Base-by-base conservation (phyloP, 371 early-diverging fungal genomes). In the Mortierella sp. region DNA sequence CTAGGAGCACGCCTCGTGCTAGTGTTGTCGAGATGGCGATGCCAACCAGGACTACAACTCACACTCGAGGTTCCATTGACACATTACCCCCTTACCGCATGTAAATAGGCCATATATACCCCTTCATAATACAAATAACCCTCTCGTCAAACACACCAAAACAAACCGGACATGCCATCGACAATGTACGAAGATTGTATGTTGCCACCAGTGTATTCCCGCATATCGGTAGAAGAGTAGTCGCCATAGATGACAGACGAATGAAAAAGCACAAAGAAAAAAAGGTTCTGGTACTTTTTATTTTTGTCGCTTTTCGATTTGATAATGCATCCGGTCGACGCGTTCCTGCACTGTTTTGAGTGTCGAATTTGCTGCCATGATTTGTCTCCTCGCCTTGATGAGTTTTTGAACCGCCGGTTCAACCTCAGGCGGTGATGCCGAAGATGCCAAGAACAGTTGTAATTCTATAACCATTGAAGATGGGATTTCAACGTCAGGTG, bases 381-480 rank as follows among this genome's bases (percentile, higher is more conserved):
- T 80, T 73, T 90, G 88, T 63, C 90, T 89, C 72, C 91, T 84
- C n/a, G 91, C 90, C 68, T 89, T 90, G 21, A 86, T 21, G 11
- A 93, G 74, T 38, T 91, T 93, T 11, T 90, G 90, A 26, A 91
- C 79, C 1, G 91, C 88, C 1, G 92, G 86, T 21, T 91, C 90
- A 6, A 93, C 88, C 44, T 85, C 86, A 31, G 89, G 89, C 3
- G 93, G 93, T 28, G 92, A 89, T 72, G 90, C 91, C 10, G 92
- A 89, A 2, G 91, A 91, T 19, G 88, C 89, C 73, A 89, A 80
- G 68, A 91, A 93, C 19, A 90, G 76, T 42, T 92, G 92, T 3
- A 93, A 80, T 48, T 91, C 91, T 91, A 79, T 50, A 21, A 1
- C 19, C 21, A 28, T 26, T 4, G 0, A 14, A 60, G 13, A 10